Evolutionary conservation across 306 rosid genomes (phyloP).

Genomic region (Citrullus amarus): DNA sequence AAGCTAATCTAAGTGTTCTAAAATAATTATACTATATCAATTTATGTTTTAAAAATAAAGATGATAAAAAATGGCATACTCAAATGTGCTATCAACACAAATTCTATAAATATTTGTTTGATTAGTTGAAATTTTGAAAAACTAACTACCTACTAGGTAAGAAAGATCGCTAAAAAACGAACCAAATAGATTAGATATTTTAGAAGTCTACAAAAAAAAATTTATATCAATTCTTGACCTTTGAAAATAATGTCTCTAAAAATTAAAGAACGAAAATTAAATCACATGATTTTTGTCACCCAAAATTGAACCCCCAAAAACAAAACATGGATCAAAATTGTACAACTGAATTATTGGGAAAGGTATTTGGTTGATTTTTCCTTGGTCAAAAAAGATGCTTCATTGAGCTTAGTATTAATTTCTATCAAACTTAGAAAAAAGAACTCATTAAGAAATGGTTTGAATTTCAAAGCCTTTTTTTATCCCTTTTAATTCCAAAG

Average conservation of each 20-base stretch:
- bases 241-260: neutral
- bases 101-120: neutral
- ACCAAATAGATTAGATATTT: neutral
- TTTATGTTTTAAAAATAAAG: neutral
- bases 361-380: neutral
- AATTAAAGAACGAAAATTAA: neutral
- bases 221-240: neutral
- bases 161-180: neutral
- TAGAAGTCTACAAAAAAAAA: neutral
- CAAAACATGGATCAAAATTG: neutral
- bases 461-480: neutral
- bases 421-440: neutral
- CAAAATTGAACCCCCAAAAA: neutral
- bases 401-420: neutral
- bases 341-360: neutral
- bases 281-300: neutral
- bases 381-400: neutral
- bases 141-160: neutral
- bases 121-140: neutral
- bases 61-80: neutral
- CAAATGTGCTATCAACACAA: neutral
- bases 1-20: too few species aligned
- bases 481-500: neutral
- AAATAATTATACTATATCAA: neutral
- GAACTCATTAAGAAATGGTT: neutral